Conservation (phyloP, 2,329 filamentous ascomycete species). For the Stachybotrys chartarum region DNA sequence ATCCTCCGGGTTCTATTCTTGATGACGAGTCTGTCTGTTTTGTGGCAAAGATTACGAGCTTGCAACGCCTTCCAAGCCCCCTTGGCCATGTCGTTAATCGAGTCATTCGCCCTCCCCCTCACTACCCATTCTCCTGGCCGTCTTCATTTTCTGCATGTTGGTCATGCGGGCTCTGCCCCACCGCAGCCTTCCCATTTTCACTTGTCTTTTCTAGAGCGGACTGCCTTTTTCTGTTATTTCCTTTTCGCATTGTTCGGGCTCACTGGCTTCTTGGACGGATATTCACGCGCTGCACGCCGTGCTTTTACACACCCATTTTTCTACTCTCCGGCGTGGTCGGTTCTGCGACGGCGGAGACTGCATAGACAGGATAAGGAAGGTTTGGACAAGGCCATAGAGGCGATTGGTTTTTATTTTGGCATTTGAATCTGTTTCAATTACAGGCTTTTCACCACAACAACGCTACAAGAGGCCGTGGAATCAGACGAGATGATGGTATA, state of each 20-base stretch:
- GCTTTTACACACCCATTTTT: neutral
- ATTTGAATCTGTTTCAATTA: too few relatives aligned
- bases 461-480: neutral
- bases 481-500: neutral
- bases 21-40: neutral
- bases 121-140: too few relatives aligned
- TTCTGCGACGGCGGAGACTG: neutral
- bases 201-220: too few relatives aligned
- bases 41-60: neutral
- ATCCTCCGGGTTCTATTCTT: neutral
- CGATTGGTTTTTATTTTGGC: constrained; percentile 5
- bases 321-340: neutral
- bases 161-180: too few relatives aligned
- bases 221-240: neutral
- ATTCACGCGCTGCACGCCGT: neutral
- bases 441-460: too few relatives aligned
- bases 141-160: too few relatives aligned
- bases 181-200: too few relatives aligned
- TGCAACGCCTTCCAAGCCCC: too few relatives aligned
- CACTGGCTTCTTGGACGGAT: neutral
- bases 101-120: too few relatives aligned
- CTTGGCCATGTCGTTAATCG: too few relatives aligned
- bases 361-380: neutral
- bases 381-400: constrained; percentile 4
- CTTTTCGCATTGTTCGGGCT: neutral